Conservation (phyloP, 2,329 filamentous ascomycete genomes). For the Endocalyx cinctus region DNA sequence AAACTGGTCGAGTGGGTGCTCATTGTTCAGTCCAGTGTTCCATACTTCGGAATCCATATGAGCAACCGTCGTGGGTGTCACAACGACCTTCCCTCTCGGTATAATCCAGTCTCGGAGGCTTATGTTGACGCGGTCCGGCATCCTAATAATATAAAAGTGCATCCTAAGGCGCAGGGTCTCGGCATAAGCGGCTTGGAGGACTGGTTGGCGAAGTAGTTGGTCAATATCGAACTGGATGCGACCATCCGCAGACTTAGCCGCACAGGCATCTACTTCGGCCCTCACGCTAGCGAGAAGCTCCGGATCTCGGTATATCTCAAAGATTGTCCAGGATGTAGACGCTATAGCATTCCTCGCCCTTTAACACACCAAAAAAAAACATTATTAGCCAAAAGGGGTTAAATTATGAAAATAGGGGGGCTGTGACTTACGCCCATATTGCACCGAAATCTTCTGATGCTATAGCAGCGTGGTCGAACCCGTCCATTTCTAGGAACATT, state of each 20-base stretch:
- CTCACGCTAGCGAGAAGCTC: slow-evolving; percentile 17
- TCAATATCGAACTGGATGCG: slow-evolving; percentile 16
- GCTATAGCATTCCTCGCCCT: slow-evolving; percentile 18
- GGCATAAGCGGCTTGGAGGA: slow-evolving; percentile 23
- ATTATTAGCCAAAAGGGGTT: too few species aligned
- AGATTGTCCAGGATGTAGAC: slow-evolving; percentile 18
- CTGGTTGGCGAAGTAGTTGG: slow-evolving; percentile 16
- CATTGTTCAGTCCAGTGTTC: slow-evolving; percentile 14
- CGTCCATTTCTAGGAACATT: slow-evolving; percentile 22
- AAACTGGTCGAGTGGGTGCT: slow-evolving; percentile 21
- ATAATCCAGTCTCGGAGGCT: slow-evolving; percentile 19
- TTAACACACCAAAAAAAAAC: too few species aligned
- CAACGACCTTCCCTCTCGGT: slow-evolving; percentile 17
- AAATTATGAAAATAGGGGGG: too few species aligned
- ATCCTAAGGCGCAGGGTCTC: slow-evolving; percentile 25
- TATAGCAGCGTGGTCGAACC: slow-evolving; percentile 19
- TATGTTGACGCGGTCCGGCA: slow-evolving; percentile 17
- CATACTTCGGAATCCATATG: slow-evolving; percentile 22
- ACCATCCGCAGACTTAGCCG: slow-evolving; percentile 7
- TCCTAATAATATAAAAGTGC: slow-evolving; percentile 25
- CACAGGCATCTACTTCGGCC: slow-evolving; percentile 15
- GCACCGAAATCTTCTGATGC: slow-evolving; percentile 20
- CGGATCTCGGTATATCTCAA: slow-evolving; percentile 20
- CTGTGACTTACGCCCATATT: slow-evolving; percentile 21
- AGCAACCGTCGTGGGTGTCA: slow-evolving; percentile 22